Conservation (phyloP, 129 eudicot genomes). For the Tagetes erecta region DNA sequence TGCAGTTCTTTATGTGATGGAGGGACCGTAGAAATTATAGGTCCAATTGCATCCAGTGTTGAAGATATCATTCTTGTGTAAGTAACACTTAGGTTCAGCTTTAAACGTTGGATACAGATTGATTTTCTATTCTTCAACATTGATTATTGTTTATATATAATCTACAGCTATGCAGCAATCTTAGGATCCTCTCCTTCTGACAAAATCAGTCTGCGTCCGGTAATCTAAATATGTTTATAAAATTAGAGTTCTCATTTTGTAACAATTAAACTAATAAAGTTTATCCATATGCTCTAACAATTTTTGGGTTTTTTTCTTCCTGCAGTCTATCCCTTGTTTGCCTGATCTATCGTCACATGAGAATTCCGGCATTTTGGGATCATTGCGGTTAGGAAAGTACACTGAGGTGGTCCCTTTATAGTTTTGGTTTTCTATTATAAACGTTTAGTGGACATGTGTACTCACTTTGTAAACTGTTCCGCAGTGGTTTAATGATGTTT, state of each 20-base stretch:
- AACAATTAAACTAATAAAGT: background rate
- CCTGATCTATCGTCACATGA: constrained; percentile 67
- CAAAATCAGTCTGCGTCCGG: constrained; percentile 71
- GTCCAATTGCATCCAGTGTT: constrained; percentile 88
- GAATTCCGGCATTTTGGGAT: constrained; percentile 46
- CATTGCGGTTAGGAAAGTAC: constrained; percentile 81
- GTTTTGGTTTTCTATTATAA: constrained; percentile 10
- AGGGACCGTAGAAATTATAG: constrained; percentile 90
- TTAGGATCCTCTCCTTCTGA: constrained; percentile 82
- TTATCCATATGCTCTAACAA: background rate
- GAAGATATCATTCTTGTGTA: constrained; percentile 92
- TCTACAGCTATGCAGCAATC: constrained; percentile 90
- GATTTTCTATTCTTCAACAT: background rate
- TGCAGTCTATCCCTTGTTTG: constrained; percentile 80
- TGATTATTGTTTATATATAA: constrained; percentile 7
- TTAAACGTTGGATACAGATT: background rate
- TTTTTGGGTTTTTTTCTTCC: constrained; percentile 13
- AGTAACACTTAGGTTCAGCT: constrained; percentile 26
- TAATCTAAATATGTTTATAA: constrained; percentile 31
- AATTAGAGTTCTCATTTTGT: constrained; percentile 10
- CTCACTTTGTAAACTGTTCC: constrained; percentile 21
- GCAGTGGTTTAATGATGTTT: constrained; percentile 98
- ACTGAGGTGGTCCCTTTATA: constrained; percentile 57
- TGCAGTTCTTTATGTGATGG: constrained; percentile 74
- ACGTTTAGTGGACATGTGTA: constrained; percentile 20